Base-by-base conservation (phyloP, 805 yeast genomes). In the Wickerhamomyces queroliae region DNA sequence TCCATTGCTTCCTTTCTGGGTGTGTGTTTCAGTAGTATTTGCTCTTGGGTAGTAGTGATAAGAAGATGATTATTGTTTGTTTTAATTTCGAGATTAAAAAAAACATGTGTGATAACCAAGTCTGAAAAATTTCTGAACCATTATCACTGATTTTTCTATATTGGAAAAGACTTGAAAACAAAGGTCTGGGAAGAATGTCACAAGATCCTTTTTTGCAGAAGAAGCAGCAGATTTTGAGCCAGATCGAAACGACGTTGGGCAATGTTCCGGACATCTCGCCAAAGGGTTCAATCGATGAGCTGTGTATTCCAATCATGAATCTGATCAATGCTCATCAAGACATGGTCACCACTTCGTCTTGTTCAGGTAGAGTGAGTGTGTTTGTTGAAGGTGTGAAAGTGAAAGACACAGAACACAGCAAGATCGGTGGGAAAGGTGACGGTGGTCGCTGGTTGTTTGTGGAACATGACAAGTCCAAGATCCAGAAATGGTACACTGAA, bases 391-490 rank as follows among this genome's bases (percentile, higher is more conserved):
- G 95, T 3, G 58, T 62, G 9, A 84, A 85, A 49, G 47, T 41
- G 11, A 55, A 52, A 26, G 43, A 41, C 10, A 47, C 46, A 7
- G 54, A 56, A 12, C 41, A 42, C 11, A 37, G 56, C 3, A 69
- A 75, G 49, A 74, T 83, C 13, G 93, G 95, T 2, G 87, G 95
- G 4, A 88, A 88, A 54, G 96, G 95, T 9, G 76, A 79, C 37
- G 96, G 96, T 1, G 96, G 96, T 0, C 70, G 69, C 41, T 88
- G 96, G 96, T 53, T 86, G 11, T 87, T 75, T 63, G 87, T 88
- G 2, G 75, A 88, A 0, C 96, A 88, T 54, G 78, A 81, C 33
- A 64, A 69, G 3, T 45, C 50, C 2, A 63, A 73, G 17, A 63
- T 83, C 7, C 48, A 54, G 1, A 56, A 64, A 13, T 80, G 87